Base-by-base conservation (phyloP, 2,329 filamentous ascomycete genomes). In the Fusarium sacchari region DNA sequence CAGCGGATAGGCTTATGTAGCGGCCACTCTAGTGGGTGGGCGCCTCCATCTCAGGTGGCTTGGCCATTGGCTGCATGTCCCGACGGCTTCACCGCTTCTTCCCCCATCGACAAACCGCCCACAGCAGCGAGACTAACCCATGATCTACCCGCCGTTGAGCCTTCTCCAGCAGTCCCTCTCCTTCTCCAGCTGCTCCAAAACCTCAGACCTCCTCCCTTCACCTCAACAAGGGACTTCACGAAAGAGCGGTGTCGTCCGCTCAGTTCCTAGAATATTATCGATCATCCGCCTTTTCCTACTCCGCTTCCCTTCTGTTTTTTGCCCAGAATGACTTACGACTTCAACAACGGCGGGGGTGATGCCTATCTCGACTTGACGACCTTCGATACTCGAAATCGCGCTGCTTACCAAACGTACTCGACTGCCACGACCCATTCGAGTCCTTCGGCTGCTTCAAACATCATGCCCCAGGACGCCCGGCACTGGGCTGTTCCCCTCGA, bases 311-410 rank as follows among this genome's bases (percentile, higher is more conserved):
- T 77, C 77, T 79, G 75, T 72, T 74, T 80, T 77, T 78, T 79
- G 76, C 76, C 78, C 81, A 85, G 80, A 79, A 85, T 86, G 89
- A 87, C 86, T 83, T 87, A 88, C 85, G 88, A 91, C 80, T 91
- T 89, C 84, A 87, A 87, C 80, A 84, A 85, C 80, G 86, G 85
- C 82, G 81, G 82, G 80, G 86, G 86, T 82, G 88, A 91, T 81
- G 88, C 85, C 80, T 86, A 91, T 79, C 80, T 91, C 80, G 89
- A 91, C 80, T 84, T 91, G 79, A 86, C 65, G 42, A 68, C 83
- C 77, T 91, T 87, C 83, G 88, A 91, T 80, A 86, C 86, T 78
- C 86, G 86, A 80, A 89, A 88, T 79, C 85, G 87, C 73, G 85
- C 84, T 81, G 85, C 84, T 59, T 84, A 77, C 75, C 75, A 78